Conservation (phyloP, 2,329 filamentous ascomycete genomes). For the Lecanosticta acicola region DNA sequence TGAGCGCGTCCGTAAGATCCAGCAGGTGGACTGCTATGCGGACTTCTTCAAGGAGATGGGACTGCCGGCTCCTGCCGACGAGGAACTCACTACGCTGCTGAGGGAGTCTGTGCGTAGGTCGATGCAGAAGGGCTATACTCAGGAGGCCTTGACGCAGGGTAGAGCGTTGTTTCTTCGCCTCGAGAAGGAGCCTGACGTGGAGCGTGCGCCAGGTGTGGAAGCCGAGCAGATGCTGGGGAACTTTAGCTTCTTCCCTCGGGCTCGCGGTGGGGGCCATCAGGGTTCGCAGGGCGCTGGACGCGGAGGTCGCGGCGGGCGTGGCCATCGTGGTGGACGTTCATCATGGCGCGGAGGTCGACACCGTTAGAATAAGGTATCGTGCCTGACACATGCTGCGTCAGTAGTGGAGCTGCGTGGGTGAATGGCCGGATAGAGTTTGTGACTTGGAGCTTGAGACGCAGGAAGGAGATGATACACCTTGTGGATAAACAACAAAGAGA, state of each 20-base stretch:
- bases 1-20: conserved; percentile 16
- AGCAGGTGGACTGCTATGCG: conserved; percentile 16
- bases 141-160: conserved; percentile 16
- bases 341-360: neutral
- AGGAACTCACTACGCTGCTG: conserved; percentile 15
- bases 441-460: too few species aligned
- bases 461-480: too few species aligned
- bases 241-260: conserved; percentile 17
- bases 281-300: neutral
- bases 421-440: too few species aligned
- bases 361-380: too few species aligned
- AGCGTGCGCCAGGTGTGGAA: conserved; percentile 9
- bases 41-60: conserved; percentile 17
- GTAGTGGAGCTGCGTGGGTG: too few species aligned
- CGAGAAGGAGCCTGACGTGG: conserved; percentile 15
- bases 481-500: too few species aligned
- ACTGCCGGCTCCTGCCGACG: conserved; percentile 5
- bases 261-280: conserved; percentile 1
- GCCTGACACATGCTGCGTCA: too few species aligned
- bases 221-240: neutral
- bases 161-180: conserved; percentile 16
- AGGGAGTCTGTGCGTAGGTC: conserved; percentile 13
- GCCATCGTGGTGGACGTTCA: conserved; percentile 4
- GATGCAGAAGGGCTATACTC: conserved; percentile 17
- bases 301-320: conserved; percentile 1